These are phyloP conservation scores for Xenoacremonium recifei DNA, from an alignment of 2,329 filamentous ascomycete species.

Conservation along the genomic window DNA sequence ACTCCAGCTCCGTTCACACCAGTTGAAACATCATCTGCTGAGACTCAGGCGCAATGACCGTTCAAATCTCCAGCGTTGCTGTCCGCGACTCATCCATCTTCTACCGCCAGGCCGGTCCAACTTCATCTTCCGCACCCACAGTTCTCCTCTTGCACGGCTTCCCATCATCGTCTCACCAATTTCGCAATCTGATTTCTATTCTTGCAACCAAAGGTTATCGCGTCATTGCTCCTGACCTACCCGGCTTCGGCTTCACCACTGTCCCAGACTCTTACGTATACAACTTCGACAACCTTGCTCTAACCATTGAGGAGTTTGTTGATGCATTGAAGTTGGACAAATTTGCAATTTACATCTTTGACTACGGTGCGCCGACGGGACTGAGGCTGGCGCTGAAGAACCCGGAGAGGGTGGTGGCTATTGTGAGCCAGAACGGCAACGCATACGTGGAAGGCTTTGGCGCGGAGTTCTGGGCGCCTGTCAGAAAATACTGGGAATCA, in stretches of 20 bases:
- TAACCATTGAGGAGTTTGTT: slow-evolving; percentile 47
- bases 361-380: slow-evolving; percentile 59
- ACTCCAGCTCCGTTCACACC: too few relatives aligned
- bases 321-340: slow-evolving; percentile 43
- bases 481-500: slow-evolving; percentile 44
- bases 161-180: slow-evolving; percentile 42
- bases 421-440: slow-evolving; percentile 61
- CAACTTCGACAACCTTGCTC: slow-evolving; percentile 52
- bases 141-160: slow-evolving; percentile 46
- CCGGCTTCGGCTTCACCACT: slow-evolving; percentile 58
- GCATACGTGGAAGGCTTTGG: slow-evolving; percentile 57
- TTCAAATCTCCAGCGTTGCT: slow-evolving; percentile 11
- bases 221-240: slow-evolving; percentile 56
- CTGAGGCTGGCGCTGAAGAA: slow-evolving; percentile 51
- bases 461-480: slow-evolving; percentile 46
- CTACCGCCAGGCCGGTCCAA: slow-evolving; percentile 36
- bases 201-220: slow-evolving; percentile 36
- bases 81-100: slow-evolving; percentile 38
- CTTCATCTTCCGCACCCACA: slow-evolving; percentile 25
- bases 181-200: slow-evolving; percentile 42
- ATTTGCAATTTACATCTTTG: slow-evolving; percentile 60
- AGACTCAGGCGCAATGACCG: not conserved
- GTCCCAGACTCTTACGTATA: slow-evolving; percentile 47
- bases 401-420: slow-evolving; percentile 46
- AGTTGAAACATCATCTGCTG: too few relatives aligned